Evolutionary conservation across 202 grass and related monocot species (phyloP).

Genomic region (Hordeum pubiflorum): DNA sequence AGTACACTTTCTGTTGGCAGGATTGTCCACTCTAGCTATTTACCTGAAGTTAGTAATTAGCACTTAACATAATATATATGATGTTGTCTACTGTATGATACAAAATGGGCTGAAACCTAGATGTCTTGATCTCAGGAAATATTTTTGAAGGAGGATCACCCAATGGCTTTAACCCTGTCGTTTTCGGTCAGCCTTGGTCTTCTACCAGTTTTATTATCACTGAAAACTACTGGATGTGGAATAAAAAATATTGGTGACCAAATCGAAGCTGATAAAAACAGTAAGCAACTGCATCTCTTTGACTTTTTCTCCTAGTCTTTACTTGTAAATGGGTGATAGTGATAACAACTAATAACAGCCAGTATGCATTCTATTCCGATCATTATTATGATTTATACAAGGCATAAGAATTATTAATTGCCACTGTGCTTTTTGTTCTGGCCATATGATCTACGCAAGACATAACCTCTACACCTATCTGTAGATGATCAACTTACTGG

Average conservation of each 20-base stretch:
- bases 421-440: not conserved
- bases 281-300: constrained; percentile 43
- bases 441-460: not conserved
- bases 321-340: not conserved
- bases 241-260: constrained; percentile 70
- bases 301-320: constrained; percentile 11
- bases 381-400: not conserved
- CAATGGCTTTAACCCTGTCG: constrained; percentile 62
- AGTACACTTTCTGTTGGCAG: constrained; percentile 44
- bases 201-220: constrained; percentile 67
- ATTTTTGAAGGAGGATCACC: constrained; percentile 74
- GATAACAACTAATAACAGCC: not conserved
- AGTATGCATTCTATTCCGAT: not conserved
- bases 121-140: constrained; percentile 56
- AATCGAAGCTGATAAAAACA: constrained; percentile 72
- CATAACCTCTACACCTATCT: not conserved
- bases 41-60: constrained; percentile 52
- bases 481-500: not conserved
- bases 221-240: constrained; percentile 80
- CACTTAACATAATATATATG: constrained; percentile 8
- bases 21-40: constrained; percentile 57
- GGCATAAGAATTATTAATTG: not conserved
- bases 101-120: constrained; percentile 24
- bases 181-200: constrained; percentile 86
- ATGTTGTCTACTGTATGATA: constrained; percentile 3